Percentiles rank a stretch among this genome's conserved stretches.
Evolutionary conservation across 305 asterid species (phyloP).

Genomic region (Fraxinus latifolia): DNA sequence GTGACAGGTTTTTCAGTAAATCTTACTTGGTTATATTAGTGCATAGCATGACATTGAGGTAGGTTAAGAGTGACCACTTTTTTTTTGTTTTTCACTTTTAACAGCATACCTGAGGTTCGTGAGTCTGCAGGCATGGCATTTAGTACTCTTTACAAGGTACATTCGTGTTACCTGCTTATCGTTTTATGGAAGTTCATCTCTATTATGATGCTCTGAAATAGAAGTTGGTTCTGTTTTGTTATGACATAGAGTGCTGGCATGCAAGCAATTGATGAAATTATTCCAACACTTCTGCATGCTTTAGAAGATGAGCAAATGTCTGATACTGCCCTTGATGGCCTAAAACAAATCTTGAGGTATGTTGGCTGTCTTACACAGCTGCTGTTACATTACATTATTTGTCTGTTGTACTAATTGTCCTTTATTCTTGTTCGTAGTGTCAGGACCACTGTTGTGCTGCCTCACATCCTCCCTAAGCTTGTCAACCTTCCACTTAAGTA

Average conservation of each 20-base stretch:
- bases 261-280: constrained; percentile 99
- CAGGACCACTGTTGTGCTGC: constrained; percentile 96
- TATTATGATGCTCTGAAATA: constrained; percentile 16
- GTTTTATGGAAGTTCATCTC: constrained; percentile 16
- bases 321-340: constrained; percentile 97
- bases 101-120: constrained; percentile 82
- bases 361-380: constrained; percentile 13
- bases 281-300: constrained; percentile 94
- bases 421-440: constrained; percentile 50
- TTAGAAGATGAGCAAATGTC: constrained; percentile 84
- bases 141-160: constrained; percentile 95
- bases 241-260: constrained; percentile 86
- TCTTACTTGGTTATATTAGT: constrained; percentile 21
- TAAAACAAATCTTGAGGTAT: constrained; percentile 92
- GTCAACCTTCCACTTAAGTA: constrained; percentile 92
- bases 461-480: constrained; percentile 98
- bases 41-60: constrained; percentile 6
- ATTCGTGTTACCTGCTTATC: constrained; percentile 14
- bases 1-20: constrained; percentile 70
- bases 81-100: constrained; percentile 22
- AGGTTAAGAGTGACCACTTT: constrained; percentile 7
- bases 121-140: constrained; percentile 94
- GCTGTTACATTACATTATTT: constrained; percentile 11
- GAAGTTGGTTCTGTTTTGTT: constrained; percentile 7
- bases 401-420: constrained; percentile 22